These are phyloP conservation scores for Colletotrichum liaoningense DNA, from an alignment of 2,329 filamentous ascomycete genomes.

Conservation along the genomic window DNA sequence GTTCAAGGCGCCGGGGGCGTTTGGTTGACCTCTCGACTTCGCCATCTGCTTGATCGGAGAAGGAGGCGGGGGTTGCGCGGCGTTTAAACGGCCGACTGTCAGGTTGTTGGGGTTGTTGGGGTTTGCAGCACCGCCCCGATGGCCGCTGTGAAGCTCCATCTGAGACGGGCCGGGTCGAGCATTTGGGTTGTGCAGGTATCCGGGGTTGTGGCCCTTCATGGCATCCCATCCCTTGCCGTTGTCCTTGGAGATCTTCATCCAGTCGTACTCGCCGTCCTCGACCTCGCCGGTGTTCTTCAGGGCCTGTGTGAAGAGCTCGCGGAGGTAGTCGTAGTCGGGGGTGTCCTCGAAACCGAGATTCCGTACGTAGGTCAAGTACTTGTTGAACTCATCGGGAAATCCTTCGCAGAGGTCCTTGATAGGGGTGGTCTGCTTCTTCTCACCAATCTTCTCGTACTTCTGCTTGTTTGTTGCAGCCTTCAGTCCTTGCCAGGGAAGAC, in stretches of 20 bases:
- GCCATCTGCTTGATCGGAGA: constrained; percentile 85
- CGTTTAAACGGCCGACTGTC: constrained; percentile 91
- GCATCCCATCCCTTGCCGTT: constrained; percentile 91
- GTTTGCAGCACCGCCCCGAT: constrained; percentile 73
- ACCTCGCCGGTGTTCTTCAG: constrained; percentile 94
- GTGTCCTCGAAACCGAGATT: constrained; percentile 99
- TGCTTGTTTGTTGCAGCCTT: constrained; percentile 88
- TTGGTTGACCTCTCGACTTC: constrained; percentile 81
- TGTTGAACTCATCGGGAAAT: constrained; percentile 97
- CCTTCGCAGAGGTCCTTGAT: constrained; percentile 98
- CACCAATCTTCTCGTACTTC: constrained; percentile 99
- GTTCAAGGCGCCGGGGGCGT: constrained; percentile 78
- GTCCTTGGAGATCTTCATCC: constrained; percentile 94
- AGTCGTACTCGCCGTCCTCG: constrained; percentile 98
- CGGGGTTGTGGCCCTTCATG: constrained; percentile 72
- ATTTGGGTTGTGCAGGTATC: constrained; percentile 80
- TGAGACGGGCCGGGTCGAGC: constrained; percentile 83
- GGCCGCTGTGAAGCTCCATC: constrained; percentile 83
- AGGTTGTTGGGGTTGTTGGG: constrained; percentile 74
- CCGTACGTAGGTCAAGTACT: constrained; percentile 96
- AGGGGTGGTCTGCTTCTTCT: constrained; percentile 98
- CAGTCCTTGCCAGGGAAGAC: constrained; percentile 78
- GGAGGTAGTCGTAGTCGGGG: constrained; percentile 97
- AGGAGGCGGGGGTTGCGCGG: constrained; percentile 88
- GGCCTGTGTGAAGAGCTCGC: constrained; percentile 95